phyloP scores from a whole-genome alignment of 345 rosid species.

The Eucalyptus curtisii region DNA sequence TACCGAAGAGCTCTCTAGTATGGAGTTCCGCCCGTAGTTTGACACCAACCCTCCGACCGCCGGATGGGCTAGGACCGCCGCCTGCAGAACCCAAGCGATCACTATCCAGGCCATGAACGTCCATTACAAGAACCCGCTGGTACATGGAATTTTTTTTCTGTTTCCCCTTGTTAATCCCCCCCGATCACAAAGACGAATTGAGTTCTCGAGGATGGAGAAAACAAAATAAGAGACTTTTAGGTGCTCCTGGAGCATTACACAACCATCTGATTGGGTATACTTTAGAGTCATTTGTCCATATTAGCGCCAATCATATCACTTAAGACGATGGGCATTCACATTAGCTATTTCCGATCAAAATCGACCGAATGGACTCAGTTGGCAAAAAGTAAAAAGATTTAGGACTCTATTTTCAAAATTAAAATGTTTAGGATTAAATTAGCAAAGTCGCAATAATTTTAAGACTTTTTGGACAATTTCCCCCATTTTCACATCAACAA shows the following conservation, averaged over 20 bases:
- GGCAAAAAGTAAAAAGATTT: rapidly evolving
- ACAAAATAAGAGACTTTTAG: neutral
- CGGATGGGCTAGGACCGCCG: neutral
- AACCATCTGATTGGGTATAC: neutral
- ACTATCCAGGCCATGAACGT: neutral
- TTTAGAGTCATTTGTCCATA: too few relatives aligned
- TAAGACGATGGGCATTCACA: rapidly evolving
- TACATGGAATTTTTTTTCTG: neutral
- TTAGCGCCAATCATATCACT: too few relatives aligned
- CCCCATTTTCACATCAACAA: rapidly evolving
- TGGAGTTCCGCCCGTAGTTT: conserved; percentile 57
- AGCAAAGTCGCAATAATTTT: too few relatives aligned
- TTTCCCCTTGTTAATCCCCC: neutral
- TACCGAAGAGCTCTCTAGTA: conserved; percentile 28
- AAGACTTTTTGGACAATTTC: too few relatives aligned
- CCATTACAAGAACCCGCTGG: neutral
- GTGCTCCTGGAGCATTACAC: neutral
- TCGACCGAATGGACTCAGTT: rapidly evolving
- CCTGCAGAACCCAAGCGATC: neutral
- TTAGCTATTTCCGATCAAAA: rapidly evolving
- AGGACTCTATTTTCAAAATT: rapidly evolving
- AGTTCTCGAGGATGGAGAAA: neutral
- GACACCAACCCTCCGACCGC: conserved; percentile 45
- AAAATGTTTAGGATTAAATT: too few relatives aligned
- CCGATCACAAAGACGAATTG: neutral